A percentile compares a stretch with the other conserved stretches of the same genome.
Conservation (phyloP, 805 yeast species). For the Zygoascus bituminiphila region DNA sequence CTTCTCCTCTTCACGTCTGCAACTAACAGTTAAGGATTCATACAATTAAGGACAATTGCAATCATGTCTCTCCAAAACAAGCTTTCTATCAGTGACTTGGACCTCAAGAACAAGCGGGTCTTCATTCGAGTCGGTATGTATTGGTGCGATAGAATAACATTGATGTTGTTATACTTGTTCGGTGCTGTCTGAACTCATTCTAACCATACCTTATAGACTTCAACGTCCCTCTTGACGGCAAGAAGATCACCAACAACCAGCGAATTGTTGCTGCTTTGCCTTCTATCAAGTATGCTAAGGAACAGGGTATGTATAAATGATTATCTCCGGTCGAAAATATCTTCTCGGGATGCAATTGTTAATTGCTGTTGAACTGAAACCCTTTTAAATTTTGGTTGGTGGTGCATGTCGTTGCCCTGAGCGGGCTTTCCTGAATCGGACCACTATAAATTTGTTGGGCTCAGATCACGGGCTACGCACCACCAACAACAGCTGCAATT, state of each 20-base stretch:
- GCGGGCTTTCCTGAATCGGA: background rate
- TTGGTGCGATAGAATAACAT: background rate
- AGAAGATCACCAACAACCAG: slow-evolving; percentile 97
- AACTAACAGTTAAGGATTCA: background rate
- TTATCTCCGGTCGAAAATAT: background rate
- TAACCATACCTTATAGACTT: slow-evolving; percentile 25
- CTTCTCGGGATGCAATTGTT: too few species aligned
- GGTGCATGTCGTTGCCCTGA: too few species aligned
- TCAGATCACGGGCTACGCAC: background rate
- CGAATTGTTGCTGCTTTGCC: slow-evolving; percentile 99
- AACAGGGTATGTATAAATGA: slow-evolving; percentile 36
- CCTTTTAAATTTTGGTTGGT: too few species aligned
- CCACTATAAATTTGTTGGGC: background rate
- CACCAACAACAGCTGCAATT: too few species aligned
- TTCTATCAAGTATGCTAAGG: slow-evolving; percentile 90
- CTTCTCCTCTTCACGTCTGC: background rate
- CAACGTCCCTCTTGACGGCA: slow-evolving; percentile 69
- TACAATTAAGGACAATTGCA: background rate
- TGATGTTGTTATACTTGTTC: background rate
- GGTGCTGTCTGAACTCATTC: background rate
- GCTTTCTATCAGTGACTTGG: slow-evolving; percentile 85
- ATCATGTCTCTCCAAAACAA: slow-evolving; percentile 88
- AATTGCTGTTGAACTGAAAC: too few species aligned
- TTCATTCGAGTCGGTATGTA: slow-evolving; percentile 87
- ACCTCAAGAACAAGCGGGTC: slow-evolving; percentile 85